These are phyloP conservation scores for Simmondsia chinensis DNA, from an alignment of 148 eudicot species.

Conservation along the genomic window DNA sequence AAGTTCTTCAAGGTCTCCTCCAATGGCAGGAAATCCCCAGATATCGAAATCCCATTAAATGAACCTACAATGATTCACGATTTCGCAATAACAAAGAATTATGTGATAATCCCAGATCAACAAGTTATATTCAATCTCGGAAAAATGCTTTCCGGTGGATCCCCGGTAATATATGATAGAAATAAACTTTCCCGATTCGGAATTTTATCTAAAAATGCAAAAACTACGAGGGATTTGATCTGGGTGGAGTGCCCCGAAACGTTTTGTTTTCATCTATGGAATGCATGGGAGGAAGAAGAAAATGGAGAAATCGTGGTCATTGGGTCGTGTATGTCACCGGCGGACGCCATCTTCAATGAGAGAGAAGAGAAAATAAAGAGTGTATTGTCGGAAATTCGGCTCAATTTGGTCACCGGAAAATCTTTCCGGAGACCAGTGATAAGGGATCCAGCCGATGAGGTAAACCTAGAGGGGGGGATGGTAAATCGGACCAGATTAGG, in stretches of 20 bases:
- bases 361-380: conserved; percentile 34
- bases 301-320: conserved; percentile 49
- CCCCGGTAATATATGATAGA: conserved; percentile 52
- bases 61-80: conserved; percentile 74
- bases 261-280: conserved; percentile 74
- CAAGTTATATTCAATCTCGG: conserved; percentile 56
- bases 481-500: conserved; percentile 49
- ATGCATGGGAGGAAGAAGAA: conserved; percentile 66
- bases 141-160: conserved; percentile 53
- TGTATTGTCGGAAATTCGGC: conserved; percentile 53
- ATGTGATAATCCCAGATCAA: conserved; percentile 56
- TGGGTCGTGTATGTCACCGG: conserved; percentile 77
- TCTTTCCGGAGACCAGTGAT: conserved; percentile 32
- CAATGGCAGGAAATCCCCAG: conserved; percentile 38
- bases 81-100: conserved; percentile 65
- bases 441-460: conserved; percentile 5
- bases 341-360: conserved; percentile 73
- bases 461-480: conserved; percentile 72
- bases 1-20: conserved; percentile 45
- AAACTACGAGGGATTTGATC: conserved; percentile 13
- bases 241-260: conserved; percentile 51
- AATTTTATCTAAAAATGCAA: conserved; percentile 25
- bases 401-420: conserved; percentile 39
- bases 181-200: conserved; percentile 53
- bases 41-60: conserved; percentile 41